A percentile compares a stretch with the other conserved stretches of the same genome.
Evolutionary conservation across 2,329 filamentous ascomycete genomes (phyloP).

Genomic region (Aureobasidium sp.): DNA sequence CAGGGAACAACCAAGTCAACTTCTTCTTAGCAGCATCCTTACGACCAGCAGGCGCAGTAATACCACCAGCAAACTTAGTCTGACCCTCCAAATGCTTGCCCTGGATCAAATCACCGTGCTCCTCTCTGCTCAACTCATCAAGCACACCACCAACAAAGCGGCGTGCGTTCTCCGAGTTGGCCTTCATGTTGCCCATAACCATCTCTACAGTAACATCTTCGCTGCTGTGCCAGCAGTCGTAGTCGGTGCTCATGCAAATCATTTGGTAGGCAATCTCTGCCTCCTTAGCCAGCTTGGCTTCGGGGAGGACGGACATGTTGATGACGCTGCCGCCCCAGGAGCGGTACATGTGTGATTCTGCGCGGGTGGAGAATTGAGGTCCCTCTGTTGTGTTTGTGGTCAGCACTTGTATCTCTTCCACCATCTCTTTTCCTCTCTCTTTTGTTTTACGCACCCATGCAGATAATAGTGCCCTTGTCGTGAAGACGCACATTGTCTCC

Average conservation of each 20-base stretch:
- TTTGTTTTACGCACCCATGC: no score
- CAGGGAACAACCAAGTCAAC: slow-evolving; percentile 80
- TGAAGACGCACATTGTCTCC: slow-evolving; percentile 82
- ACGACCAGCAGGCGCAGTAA: slow-evolving; percentile 71
- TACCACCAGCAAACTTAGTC: slow-evolving; percentile 68
- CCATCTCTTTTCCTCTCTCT: no score
- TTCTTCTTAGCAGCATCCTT: slow-evolving; percentile 67
- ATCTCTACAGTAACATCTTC: slow-evolving; percentile 87
- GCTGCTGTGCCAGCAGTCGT: slow-evolving; percentile 90
- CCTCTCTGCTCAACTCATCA: slow-evolving; percentile 71
- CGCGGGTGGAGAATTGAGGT: slow-evolving; percentile 94
- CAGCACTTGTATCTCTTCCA: neutral
- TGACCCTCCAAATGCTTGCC: slow-evolving; percentile 75
- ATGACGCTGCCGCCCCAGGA: slow-evolving; percentile 89
- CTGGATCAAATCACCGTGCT: slow-evolving; percentile 64
- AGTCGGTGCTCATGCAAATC: slow-evolving; percentile 99
- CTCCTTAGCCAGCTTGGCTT: slow-evolving; percentile 92
- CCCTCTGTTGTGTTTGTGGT: slow-evolving; percentile 58
- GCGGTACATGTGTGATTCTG: slow-evolving; percentile 92
- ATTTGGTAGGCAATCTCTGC: slow-evolving; percentile 96
- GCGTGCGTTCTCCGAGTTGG: slow-evolving; percentile 81
- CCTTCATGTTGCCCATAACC: slow-evolving; percentile 94
- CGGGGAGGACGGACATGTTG: slow-evolving; percentile 95
- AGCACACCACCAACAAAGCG: slow-evolving; percentile 78
- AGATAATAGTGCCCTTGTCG: slow-evolving; percentile 74